Percentiles rank a stretch among this genome's conserved stretches.
Evolutionary conservation across 179 eudicot genomes (phyloP).

Genomic region (Amaranthus tricolor): DNA sequence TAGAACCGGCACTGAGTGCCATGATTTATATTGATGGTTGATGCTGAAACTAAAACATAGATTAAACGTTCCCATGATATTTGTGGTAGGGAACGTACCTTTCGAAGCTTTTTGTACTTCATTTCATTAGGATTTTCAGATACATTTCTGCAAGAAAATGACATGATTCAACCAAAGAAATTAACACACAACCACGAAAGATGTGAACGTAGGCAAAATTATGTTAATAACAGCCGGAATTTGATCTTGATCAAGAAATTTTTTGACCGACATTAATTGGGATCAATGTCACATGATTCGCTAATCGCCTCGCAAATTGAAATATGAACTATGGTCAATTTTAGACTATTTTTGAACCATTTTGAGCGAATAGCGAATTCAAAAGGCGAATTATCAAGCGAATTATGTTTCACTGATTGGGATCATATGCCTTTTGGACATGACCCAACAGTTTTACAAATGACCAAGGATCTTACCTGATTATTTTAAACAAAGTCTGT

Average conservation of each 20-base stretch:
- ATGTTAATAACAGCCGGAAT: neutral
- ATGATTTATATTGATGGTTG: neutral
- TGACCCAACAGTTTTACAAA: neutral
- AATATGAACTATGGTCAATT: too few relatives aligned
- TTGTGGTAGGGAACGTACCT: constrained; percentile 40
- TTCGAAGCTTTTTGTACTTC: constrained; percentile 75
- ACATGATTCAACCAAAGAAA: constrained; percentile 8
- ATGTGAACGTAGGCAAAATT: neutral
- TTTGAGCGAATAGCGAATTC: too few relatives aligned
- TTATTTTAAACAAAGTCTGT: constrained; percentile 68
- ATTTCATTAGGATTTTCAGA: constrained; percentile 71
- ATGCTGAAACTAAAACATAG: neutral
- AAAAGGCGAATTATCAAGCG: too few relatives aligned
- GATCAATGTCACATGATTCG: too few relatives aligned
- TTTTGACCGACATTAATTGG: neutral
- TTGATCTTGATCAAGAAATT: neutral
- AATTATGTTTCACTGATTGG: too few relatives aligned
- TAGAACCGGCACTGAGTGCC: neutral
- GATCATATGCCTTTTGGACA: neutral
- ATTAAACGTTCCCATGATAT: neutral
- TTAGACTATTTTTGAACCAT: too few relatives aligned
- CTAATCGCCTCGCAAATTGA: too few relatives aligned
- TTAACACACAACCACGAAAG: neutral
- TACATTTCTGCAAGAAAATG: constrained; percentile 56
- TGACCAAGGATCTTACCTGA: constrained; percentile 39